Percentiles rank a stretch among this genome's conserved stretches.
phyloP scores from a whole-genome alignment of 2,329 filamentous ascomycete genomes.

The Stenocarpella maydis region DNA sequence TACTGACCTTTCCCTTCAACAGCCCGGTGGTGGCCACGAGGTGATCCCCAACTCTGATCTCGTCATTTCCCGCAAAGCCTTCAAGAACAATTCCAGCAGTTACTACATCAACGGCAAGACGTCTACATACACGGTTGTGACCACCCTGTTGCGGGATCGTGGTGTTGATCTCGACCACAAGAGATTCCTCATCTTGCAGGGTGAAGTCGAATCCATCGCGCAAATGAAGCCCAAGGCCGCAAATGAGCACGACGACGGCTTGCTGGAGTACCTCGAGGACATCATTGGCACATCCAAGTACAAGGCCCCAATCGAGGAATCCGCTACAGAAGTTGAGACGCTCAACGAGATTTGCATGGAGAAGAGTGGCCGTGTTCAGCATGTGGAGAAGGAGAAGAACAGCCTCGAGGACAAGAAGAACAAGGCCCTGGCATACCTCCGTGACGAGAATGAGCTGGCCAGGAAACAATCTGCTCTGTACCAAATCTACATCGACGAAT shows the following conservation, averaged over 20 bases:
- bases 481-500: conserved; percentile 89
- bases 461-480: conserved; percentile 92
- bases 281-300: conserved; percentile 99
- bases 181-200: conserved; percentile 95
- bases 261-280: conserved; percentile 96
- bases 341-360: conserved; percentile 95
- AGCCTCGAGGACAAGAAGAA: conserved; percentile 96
- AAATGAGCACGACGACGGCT: conserved; percentile 94
- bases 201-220: conserved; percentile 97
- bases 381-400: conserved; percentile 97
- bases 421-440: conserved; percentile 86
- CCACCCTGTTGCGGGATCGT: conserved; percentile 82
- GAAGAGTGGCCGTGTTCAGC: conserved; percentile 93
- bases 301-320: conserved; percentile 95
- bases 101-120: conserved; percentile 94
- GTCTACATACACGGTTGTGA: conserved; percentile 93
- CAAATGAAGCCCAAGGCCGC: conserved; percentile 98
- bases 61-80: conserved; percentile 88
- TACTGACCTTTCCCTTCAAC: conserved; percentile 41
- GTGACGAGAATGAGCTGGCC: conserved; percentile 91
- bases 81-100: conserved; percentile 98
- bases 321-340: conserved; percentile 86
- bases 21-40: conserved; percentile 77
- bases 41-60: conserved; percentile 85
- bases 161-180: conserved; percentile 98